phyloP scores from a whole-genome alignment of 2,329 filamentous ascomycete genomes.

The Fusarium sp. region DNA sequence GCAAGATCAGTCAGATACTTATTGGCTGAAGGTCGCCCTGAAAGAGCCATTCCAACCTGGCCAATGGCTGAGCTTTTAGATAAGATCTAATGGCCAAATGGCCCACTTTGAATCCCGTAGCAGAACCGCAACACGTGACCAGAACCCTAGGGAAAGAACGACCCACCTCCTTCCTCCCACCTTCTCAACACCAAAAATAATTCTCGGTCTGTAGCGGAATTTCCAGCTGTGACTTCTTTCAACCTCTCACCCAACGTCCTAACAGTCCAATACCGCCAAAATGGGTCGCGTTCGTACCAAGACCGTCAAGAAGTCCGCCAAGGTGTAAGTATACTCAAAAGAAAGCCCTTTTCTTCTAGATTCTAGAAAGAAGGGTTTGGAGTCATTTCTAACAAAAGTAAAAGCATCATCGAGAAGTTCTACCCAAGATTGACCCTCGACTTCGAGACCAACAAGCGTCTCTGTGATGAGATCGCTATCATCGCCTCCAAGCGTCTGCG shows the following conservation, averaged over 20 bases:
- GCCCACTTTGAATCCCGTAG: background rate
- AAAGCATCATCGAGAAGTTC: constrained; percentile 94
- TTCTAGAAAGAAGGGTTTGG: too few species aligned
- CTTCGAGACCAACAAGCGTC: constrained; percentile 99
- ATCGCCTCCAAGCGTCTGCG: constrained; percentile 98
- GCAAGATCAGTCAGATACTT: background rate
- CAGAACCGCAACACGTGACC: constrained; percentile 6
- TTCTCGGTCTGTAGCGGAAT: constrained; percentile 40
- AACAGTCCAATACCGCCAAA: constrained; percentile 65
- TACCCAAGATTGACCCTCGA: constrained; percentile 98
- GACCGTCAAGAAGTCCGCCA: constrained; percentile 84
- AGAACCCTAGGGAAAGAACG: constrained; percentile 46
- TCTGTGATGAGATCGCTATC: constrained; percentile 99
- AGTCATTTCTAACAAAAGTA: too few species aligned
- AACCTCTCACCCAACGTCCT: constrained; percentile 52
- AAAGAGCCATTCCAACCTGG: background rate
- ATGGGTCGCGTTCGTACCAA: constrained; percentile 79
- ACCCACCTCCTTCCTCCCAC: constrained; percentile 27
- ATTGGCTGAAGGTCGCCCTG: background rate
- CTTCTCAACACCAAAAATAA: constrained; percentile 46
- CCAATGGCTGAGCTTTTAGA: background rate
- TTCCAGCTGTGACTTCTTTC: constrained; percentile 45
- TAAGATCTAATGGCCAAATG: background rate
- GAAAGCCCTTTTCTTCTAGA: background rate
- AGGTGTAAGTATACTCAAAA: constrained; percentile 67